These are phyloP conservation scores for Cyanidium caldarium DNA, from an alignment of 23 red algal species.

Conservation along the genomic window DNA sequence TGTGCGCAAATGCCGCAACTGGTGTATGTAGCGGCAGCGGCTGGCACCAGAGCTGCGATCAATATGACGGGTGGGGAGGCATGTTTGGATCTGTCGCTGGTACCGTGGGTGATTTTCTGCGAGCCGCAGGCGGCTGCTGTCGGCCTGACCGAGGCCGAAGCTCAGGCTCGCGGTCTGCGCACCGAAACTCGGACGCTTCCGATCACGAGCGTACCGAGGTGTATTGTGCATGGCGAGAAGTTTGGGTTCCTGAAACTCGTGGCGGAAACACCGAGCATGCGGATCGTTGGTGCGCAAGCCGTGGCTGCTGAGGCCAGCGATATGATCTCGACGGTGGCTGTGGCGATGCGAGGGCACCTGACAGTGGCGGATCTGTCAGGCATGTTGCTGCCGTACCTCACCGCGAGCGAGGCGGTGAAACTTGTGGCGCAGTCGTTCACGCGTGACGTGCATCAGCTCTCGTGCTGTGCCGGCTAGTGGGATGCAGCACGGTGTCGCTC, in stretches of 20 bases:
- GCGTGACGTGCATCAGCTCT: conserved; percentile 8
- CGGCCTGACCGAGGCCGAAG: conserved; percentile 14
- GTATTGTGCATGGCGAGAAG: conserved; percentile 10
- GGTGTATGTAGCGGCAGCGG: conserved; percentile 23
- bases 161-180: background rate
- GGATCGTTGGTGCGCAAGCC: background rate
- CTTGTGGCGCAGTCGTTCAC: conserved; percentile 16
- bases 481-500: no score
- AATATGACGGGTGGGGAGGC: background rate
- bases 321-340: conserved; percentile 7
- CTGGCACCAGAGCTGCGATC: conserved; percentile 9
- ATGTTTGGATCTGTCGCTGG: conserved; percentile 4
- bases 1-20: conserved; percentile 18
- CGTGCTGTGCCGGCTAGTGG: conserved; percentile 23
- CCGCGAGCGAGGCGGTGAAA: conserved; percentile 14
- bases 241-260: conserved; percentile 12
- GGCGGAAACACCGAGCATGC: background rate
- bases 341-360: conserved; percentile 10
- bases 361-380: conserved; percentile 8
- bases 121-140: conserved; percentile 12
- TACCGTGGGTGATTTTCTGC: conserved; percentile 14
- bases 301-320: conserved; percentile 9
- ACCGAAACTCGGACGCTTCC: conserved; percentile 3
- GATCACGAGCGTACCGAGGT: conserved; percentile 6
- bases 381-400: conserved; percentile 20